A percentile compares a stretch with the other conserved stretches of the same genome.
Conservation (phyloP, 2,329 filamentous ascomycete genomes). For the Colletotrichum lindemuthianum region DNA sequence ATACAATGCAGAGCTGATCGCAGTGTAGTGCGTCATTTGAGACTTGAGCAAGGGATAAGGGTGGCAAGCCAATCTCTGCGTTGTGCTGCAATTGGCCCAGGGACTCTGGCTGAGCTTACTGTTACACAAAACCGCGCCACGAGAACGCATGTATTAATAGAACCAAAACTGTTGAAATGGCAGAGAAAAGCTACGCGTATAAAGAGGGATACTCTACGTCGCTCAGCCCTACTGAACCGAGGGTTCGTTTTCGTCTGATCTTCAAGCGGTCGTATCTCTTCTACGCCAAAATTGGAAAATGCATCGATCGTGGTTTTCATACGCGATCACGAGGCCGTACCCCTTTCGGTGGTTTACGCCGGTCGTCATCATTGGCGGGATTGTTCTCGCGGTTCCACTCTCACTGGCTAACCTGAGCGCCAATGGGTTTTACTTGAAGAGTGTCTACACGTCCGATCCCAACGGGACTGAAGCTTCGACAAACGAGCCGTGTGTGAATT, state of each 20-base stretch:
- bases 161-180: too few species aligned
- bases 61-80: too few species aligned
- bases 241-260: neutral
- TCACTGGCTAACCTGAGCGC: constrained; percentile 3
- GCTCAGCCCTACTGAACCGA: neutral
- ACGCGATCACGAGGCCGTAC: neutral
- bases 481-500: neutral
- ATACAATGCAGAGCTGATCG: too few species aligned
- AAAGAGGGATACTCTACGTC: too few species aligned
- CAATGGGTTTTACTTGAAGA: constrained; percentile 4
- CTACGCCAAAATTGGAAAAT: neutral
- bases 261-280: too few species aligned
- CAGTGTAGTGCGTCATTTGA: too few species aligned
- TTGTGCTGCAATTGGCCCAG: too few species aligned
- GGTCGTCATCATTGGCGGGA: neutral
- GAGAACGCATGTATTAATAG: too few species aligned
- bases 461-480: neutral
- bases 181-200: too few species aligned
- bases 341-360: constrained; percentile 20
- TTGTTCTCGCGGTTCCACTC: neutral
- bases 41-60: too few species aligned
- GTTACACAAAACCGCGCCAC: too few species aligned
- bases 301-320: constrained; percentile 13
- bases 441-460: neutral
- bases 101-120: too few species aligned